Evolutionary conservation across 169 alveolate genomes (phyloP).

Genomic region (Plasmodium gallinaceum): DNA sequence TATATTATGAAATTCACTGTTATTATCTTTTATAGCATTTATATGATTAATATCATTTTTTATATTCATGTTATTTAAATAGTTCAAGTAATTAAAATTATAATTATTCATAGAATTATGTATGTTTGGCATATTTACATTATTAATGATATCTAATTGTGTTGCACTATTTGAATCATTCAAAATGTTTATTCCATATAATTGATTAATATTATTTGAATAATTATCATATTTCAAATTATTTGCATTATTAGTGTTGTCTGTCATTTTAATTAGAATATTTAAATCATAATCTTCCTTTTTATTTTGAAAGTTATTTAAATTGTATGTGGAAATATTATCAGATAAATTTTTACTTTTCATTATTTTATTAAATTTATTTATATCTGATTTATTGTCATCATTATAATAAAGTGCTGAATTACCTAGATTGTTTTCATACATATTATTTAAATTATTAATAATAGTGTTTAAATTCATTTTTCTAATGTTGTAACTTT

Average conservation of each 20-base stretch:
- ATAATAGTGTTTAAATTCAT: not conserved
- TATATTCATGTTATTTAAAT: not conserved
- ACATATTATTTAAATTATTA: constrained; percentile 1
- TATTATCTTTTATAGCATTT: not conserved
- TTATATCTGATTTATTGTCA: too few relatives aligned
- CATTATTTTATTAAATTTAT: too few relatives aligned
- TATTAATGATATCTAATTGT: not conserved
- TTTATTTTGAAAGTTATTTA: too few relatives aligned
- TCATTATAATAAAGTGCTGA: not conserved
- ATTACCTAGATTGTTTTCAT: not conserved
- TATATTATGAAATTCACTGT: not conserved
- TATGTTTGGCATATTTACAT: not conserved
- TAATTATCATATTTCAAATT: not conserved
- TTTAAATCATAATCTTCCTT: too few relatives aligned
- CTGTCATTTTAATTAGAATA: too few relatives aligned
- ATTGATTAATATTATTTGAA: not conserved
- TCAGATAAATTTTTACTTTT: too few relatives aligned
- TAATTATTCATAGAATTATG: not conserved
- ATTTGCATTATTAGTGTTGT: not conserved
- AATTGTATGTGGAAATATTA: too few relatives aligned
- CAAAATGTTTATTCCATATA: not conserved
- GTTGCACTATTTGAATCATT: not conserved
- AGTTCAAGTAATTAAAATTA: not conserved
- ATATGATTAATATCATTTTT: not conserved
- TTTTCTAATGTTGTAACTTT: not conserved